Percentiles rank a stretch among this genome's conserved stretches.
Evolutionary conservation across 1,284 basidiomycete genomes (phyloP).

Genomic region (Puccinia horiana): DNA sequence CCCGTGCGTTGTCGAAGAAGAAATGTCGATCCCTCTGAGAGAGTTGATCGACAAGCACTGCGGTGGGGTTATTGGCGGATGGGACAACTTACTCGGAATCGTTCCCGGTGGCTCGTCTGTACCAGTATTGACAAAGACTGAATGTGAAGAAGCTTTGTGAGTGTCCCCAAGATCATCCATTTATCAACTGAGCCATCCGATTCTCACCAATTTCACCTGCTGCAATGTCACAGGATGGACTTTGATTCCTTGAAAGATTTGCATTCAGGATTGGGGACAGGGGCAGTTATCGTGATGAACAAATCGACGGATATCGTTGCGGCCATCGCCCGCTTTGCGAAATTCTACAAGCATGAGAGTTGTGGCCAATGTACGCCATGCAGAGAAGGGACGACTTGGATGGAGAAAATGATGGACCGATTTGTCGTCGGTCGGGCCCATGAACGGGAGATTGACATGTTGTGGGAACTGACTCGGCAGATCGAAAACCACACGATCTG

Average conservation of each 20-base stretch:
- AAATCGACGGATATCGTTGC: constrained; percentile 90
- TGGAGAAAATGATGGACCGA: constrained; percentile 98
- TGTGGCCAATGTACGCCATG: constrained; percentile 98
- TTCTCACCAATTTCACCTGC: constrained; percentile 26
- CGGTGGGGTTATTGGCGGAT: constrained; percentile 88
- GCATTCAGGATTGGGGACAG: constrained; percentile 90
- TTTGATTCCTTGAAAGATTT: constrained; percentile 96
- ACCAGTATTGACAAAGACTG: constrained; percentile 81
- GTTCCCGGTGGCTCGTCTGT: constrained; percentile 94
- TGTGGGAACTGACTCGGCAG: constrained; percentile 85
- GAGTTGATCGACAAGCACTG: constrained; percentile 96
- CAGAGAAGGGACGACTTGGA: constrained; percentile 76
- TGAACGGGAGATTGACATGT: constrained; percentile 93
- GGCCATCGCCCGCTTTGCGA: constrained; percentile 89
- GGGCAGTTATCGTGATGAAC: constrained; percentile 98
- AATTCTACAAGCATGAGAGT: constrained; percentile 98
- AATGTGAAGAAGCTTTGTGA: constrained; percentile 79
- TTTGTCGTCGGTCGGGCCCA: constrained; percentile 85
- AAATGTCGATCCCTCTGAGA: constrained; percentile 94
- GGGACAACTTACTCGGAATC: constrained; percentile 93
- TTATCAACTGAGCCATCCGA: background rate
- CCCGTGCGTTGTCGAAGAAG: constrained; percentile 96
- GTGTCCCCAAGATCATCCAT: constrained; percentile 57
- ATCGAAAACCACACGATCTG: constrained; percentile 85
- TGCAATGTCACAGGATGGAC: constrained; percentile 72